Percentiles rank a stretch among this genome's conserved stretches.
These are phyloP conservation scores for Pichia nakasei DNA, from an alignment of 805 yeast species.

Conservation along the genomic window DNA sequence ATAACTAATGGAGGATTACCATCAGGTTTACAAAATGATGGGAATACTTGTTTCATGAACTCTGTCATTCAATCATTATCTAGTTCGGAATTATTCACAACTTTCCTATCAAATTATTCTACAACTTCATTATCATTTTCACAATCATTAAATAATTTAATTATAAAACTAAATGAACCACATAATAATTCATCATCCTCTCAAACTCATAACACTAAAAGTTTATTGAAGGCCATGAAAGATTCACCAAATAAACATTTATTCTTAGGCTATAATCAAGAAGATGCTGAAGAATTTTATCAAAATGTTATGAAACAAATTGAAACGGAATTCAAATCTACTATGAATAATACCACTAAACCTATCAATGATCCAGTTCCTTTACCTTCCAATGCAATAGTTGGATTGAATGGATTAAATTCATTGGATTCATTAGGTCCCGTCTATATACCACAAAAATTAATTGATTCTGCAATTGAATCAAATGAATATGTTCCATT, in stretches of 20 bases:
- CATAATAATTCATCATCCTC: slow-evolving; percentile 35
- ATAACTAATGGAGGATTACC: slow-evolving; percentile 57
- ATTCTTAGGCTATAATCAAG: slow-evolving; percentile 81
- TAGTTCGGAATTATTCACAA: slow-evolving; percentile 51
- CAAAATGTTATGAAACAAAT: slow-evolving; percentile 64
- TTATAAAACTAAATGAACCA: slow-evolving; percentile 50
- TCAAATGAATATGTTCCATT: slow-evolving; percentile 42
- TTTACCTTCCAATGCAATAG: slow-evolving; percentile 23
- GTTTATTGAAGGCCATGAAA: slow-evolving; percentile 57
- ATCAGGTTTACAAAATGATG: slow-evolving; percentile 85
- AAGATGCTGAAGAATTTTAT: slow-evolving; percentile 94
- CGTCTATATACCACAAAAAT: slow-evolving; percentile 63
- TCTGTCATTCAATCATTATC: slow-evolving; percentile 80
- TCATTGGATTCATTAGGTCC: slow-evolving; percentile 51
- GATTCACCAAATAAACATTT: slow-evolving; percentile 73
- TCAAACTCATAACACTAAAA: slow-evolving; percentile 54
- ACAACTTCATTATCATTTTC: slow-evolving; percentile 34
- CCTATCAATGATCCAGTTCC: slow-evolving; percentile 17
- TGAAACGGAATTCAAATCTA: slow-evolving; percentile 43
- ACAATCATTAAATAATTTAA: slow-evolving; percentile 39
- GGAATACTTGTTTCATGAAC: slow-evolving; percentile 93
- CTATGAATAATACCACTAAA: slow-evolving; percentile 9
- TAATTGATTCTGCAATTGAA: slow-evolving; percentile 62
- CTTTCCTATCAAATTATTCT: slow-evolving; percentile 43
- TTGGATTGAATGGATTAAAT: slow-evolving; percentile 26